phyloP scores from a whole-genome alignment of 2,329 filamentous ascomycete species.

The Neobulgaria alba region DNA sequence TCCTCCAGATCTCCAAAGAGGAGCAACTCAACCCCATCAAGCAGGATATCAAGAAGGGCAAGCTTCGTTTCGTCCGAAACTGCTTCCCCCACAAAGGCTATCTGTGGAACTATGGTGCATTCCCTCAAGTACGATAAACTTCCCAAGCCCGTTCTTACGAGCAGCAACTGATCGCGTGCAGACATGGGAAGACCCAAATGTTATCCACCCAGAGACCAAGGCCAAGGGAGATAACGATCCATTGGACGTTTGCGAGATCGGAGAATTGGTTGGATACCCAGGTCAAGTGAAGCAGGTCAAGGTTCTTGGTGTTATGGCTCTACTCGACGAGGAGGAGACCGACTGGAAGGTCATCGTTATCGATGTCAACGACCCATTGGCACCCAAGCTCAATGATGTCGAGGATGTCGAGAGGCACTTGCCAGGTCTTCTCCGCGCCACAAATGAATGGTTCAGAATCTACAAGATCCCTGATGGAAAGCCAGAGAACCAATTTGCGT shows the following conservation, averaged over 20 bases:
- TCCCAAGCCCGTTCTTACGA: no score
- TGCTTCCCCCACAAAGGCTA: constrained; percentile 99
- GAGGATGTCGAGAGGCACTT: constrained; percentile 99
- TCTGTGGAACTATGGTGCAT: constrained; percentile 99
- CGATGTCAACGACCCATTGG: constrained; percentile 94
- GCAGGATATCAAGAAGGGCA: constrained; percentile 99
- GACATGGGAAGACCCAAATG: constrained; percentile 99
- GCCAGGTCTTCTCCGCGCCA: constrained; percentile 90
- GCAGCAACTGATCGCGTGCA: constrained; percentile 33
- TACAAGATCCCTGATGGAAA: constrained; percentile 99
- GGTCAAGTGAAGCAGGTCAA: constrained; percentile 99
- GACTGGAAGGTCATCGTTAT: constrained; percentile 99
- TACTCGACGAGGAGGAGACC: constrained; percentile 98
- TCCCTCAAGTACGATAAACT: constrained; percentile 80
- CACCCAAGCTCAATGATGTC: constrained; percentile 92
- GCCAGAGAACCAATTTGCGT: constrained; percentile 99
- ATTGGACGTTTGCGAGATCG: constrained; percentile 98
- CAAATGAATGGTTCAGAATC: constrained; percentile 99
- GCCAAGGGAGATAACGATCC: constrained; percentile 99
- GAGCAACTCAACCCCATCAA: constrained; percentile 60
- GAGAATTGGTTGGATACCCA: constrained; percentile 90
- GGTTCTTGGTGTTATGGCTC: constrained; percentile 97
- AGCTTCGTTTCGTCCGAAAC: constrained; percentile 98
- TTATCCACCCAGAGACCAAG: constrained; percentile 96
- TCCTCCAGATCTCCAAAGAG: constrained; percentile 89